Percentiles rank a stretch among this genome's conserved stretches.
These are phyloP conservation scores for Aegle marmelos DNA, from an alignment of 345 rosid genomes.

Conservation along the genomic window DNA sequence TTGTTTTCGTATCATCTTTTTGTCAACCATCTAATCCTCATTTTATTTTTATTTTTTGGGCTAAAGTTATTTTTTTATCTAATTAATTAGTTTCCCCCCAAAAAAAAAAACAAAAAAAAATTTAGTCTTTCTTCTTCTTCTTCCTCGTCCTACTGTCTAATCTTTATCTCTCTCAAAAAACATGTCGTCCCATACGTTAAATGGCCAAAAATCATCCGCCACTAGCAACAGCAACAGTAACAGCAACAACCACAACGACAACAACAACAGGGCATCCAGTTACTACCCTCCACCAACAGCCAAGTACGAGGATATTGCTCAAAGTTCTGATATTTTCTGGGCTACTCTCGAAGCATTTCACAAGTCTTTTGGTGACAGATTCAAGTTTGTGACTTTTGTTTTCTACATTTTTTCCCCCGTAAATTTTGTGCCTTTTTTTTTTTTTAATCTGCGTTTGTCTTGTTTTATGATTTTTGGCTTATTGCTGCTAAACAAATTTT, in stretches of 20 bases:
- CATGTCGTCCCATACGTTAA: conserved; percentile 17
- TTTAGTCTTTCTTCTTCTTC: background rate
- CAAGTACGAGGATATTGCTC: conserved; percentile 58
- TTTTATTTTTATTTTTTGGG: background rate
- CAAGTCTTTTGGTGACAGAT: conserved; percentile 38
- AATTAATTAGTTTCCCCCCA: background rate
- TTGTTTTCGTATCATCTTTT: background rate
- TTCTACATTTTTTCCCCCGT: background rate
- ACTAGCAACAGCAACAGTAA: background rate
- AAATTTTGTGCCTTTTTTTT: background rate
- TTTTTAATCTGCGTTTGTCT: background rate
- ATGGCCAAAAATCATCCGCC: conserved; percentile 14
- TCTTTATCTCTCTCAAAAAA: conserved; percentile 1
- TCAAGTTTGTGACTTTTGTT: conserved; percentile 43
- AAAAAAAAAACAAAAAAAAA: too few species aligned
- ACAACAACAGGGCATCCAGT: conserved; percentile 11
- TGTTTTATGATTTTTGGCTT: background rate
- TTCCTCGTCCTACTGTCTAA: background rate
- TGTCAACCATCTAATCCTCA: background rate
- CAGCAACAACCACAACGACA: conserved; percentile 9
- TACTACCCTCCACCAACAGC: conserved; percentile 47
- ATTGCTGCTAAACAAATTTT: background rate
- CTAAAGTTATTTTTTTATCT: background rate
- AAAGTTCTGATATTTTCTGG: conserved; percentile 66
- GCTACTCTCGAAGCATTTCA: conserved; percentile 62